A percentile compares a stretch with the other conserved stretches of the same genome.
Evolutionary conservation across 2,329 filamentous ascomycete species (phyloP).

Genomic region (Fusarium globosum): DNA sequence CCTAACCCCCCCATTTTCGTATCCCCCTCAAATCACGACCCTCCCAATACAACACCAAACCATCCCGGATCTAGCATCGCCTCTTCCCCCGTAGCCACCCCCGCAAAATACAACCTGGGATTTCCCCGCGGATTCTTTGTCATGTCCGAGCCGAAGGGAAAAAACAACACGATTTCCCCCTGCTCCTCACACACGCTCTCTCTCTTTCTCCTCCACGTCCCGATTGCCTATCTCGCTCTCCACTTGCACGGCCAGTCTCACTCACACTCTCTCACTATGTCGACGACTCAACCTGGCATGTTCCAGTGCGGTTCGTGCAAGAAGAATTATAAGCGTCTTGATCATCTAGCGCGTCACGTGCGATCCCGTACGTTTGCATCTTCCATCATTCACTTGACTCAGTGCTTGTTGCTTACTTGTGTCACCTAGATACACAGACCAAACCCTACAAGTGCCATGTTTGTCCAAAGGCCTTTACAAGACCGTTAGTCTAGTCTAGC

Average conservation of each 20-base stretch:
- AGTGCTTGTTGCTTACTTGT: neutral
- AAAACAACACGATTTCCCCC: conserved; percentile 11
- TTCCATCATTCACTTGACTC: neutral
- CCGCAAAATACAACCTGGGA: neutral
- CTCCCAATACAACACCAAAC: neutral
- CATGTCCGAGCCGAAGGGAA: conserved; percentile 16
- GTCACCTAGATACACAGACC: conserved; percentile 45
- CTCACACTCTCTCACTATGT: neutral
- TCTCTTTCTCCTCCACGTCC: conserved; percentile 24
- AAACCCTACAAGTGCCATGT: conserved; percentile 47
- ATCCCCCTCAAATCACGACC: neutral
- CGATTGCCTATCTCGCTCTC: conserved; percentile 9
- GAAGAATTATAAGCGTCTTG: conserved; percentile 45
- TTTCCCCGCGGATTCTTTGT: conserved; percentile 2
- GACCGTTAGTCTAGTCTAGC: conserved; percentile 39
- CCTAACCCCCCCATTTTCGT: neutral
- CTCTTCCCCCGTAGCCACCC: neutral
- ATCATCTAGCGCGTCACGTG: conserved; percentile 49
- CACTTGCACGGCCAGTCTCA: neutral
- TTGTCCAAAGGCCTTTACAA: conserved; percentile 46
- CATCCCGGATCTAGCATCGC: neutral
- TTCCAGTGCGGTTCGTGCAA: conserved; percentile 47
- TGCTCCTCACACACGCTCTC: neutral
- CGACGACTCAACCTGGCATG: conserved; percentile 30
- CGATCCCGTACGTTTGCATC: conserved; percentile 45